These are phyloP conservation scores for Globisporangium irregulare DNA, from an alignment of 352 stramenopile species.

Conservation along the genomic window DNA sequence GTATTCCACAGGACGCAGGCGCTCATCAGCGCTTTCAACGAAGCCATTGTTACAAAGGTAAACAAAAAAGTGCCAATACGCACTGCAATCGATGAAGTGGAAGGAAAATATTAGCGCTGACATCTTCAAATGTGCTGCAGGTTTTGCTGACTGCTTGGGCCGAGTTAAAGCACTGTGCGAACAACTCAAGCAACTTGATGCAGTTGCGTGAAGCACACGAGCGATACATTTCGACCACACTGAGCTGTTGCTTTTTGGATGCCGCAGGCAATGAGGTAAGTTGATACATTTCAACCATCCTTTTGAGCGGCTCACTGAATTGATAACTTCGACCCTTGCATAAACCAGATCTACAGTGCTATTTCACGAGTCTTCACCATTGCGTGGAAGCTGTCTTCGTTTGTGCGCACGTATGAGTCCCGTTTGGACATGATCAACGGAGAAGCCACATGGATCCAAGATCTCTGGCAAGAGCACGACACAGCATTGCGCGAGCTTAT, in stretches of 20 bases:
- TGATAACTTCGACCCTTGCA: background rate
- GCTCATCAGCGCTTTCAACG: conserved; percentile 43
- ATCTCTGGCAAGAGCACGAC: conserved; percentile 28
- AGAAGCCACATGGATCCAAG: conserved; percentile 3
- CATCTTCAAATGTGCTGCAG: conserved; percentile 18
- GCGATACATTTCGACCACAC: conserved; percentile 29
- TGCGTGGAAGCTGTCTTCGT: conserved; percentile 33
- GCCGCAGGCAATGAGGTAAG: conserved; percentile 22
- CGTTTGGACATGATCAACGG: background rate
- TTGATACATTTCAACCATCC: no score
- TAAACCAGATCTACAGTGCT: conserved; percentile 27
- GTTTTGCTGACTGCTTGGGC: conserved; percentile 40
- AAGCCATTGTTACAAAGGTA: conserved; percentile 46
- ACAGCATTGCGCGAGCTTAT: conserved; percentile 23
- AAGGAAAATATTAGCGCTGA: background rate
- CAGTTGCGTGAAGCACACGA: conserved; percentile 36
- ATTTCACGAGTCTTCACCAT: conserved; percentile 22
- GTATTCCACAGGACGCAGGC: conserved; percentile 43
- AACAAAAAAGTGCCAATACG: background rate
- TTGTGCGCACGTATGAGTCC: conserved; percentile 21
- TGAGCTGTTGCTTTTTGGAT: conserved; percentile 45
- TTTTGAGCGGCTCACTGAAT: background rate
- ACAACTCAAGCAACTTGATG: conserved; percentile 23
- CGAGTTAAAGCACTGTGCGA: conserved; percentile 21
- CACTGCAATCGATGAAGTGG: background rate